phyloP scores from a whole-genome alignment of 2,329 filamentous ascomycete species.

The Endoconidiophora laricicola region DNA sequence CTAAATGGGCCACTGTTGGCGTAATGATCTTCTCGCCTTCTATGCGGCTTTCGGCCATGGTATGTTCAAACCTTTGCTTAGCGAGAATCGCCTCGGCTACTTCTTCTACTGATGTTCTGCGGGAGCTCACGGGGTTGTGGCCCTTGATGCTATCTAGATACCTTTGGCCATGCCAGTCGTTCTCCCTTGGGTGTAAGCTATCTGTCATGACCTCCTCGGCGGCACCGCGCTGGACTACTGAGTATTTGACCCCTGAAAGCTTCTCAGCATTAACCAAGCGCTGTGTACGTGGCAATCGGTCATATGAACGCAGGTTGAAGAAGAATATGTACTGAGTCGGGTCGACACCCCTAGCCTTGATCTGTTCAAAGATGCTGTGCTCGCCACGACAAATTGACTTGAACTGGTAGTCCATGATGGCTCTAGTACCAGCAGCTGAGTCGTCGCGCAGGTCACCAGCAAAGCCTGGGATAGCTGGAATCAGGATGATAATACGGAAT shows the following conservation, averaged over 20 bases:
- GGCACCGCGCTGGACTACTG: slow-evolving; percentile 72
- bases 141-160: slow-evolving; percentile 9
- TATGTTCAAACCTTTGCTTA: slow-evolving; percentile 21
- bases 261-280: slow-evolving; percentile 60
- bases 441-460: slow-evolving; percentile 76
- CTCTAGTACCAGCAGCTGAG: slow-evolving; percentile 69
- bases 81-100: slow-evolving; percentile 34
- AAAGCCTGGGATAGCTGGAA: slow-evolving; percentile 85
- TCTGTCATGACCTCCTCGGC: slow-evolving; percentile 71
- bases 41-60: slow-evolving; percentile 18
- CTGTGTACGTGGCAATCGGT: slow-evolving; percentile 72
- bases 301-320: slow-evolving; percentile 87
- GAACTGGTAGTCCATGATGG: slow-evolving; percentile 98
- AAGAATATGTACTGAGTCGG: slow-evolving; percentile 71
- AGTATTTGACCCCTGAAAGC: slow-evolving; percentile 66
- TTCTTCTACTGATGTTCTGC: slow-evolving; percentile 25
- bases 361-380: slow-evolving; percentile 73
- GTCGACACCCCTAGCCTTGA: slow-evolving; percentile 56
- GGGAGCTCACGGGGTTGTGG: slow-evolving; percentile 26
- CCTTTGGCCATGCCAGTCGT: slow-evolving; percentile 48
- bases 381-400: slow-evolving; percentile 87
- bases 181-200: slow-evolving; percentile 36
- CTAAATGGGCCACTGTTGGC: slow-evolving; percentile 51
- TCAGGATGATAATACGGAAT: slow-evolving; percentile 78
- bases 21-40: slow-evolving; percentile 18